Evolutionary conservation across 2,329 filamentous ascomycete genomes (phyloP).

Genomic region (Penicillium expansum): DNA sequence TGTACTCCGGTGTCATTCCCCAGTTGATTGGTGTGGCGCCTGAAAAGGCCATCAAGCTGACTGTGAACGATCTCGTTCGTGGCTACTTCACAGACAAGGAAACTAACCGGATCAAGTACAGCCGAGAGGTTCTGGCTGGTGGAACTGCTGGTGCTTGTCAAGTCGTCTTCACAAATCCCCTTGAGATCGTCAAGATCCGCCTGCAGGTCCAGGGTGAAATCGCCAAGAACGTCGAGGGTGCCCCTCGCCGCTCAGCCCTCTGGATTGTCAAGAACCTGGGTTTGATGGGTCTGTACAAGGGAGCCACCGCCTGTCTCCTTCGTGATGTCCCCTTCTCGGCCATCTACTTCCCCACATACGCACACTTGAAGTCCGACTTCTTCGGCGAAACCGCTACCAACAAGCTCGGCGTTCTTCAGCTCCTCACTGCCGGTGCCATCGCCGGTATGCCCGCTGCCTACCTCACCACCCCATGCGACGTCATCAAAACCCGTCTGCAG

Average conservation of each 20-base stretch:
- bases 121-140: constrained; percentile 79
- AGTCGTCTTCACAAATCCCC: constrained; percentile 96
- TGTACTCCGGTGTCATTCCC: constrained; percentile 92
- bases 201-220: constrained; percentile 97
- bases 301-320: constrained; percentile 86
- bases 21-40: constrained; percentile 98
- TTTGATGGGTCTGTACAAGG: constrained; percentile 93
- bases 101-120: constrained; percentile 67
- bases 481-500: constrained; percentile 98
- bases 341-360: constrained; percentile 98
- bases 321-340: constrained; percentile 97
- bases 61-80: constrained; percentile 91
- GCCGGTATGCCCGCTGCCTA: constrained; percentile 90
- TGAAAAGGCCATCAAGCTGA: constrained; percentile 98
- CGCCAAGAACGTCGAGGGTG: constrained; percentile 77
- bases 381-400: constrained; percentile 87
- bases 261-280: constrained; percentile 97
- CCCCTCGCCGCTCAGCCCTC: constrained; percentile 86
- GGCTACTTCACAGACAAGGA: constrained; percentile 70
- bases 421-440: constrained; percentile 91
- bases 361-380: constrained; percentile 86
- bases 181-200: constrained; percentile 99
- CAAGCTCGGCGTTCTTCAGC: constrained; percentile 84
- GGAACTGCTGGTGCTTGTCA: constrained; percentile 88
- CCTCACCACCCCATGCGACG: constrained; percentile 94